phyloP scores from a whole-genome alignment of 441 rosid genomes.

The Aleurites moluccanus region DNA sequence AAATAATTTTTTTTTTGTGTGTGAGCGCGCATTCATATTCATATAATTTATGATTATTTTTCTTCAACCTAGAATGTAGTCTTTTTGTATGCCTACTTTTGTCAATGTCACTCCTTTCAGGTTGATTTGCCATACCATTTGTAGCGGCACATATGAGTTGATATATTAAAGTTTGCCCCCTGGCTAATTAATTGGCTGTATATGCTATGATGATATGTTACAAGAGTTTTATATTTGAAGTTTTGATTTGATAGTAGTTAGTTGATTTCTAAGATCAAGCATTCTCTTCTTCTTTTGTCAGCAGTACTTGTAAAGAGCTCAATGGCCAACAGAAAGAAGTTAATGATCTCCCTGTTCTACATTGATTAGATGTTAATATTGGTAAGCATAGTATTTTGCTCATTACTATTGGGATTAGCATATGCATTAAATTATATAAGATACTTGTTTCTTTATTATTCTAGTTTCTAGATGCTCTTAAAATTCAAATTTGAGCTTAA shows the following conservation, averaged over 20 bases:
- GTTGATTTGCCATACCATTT: background rate
- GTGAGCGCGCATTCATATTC: background rate
- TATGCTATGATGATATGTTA: background rate
- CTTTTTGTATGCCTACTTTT: background rate
- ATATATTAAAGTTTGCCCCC: background rate
- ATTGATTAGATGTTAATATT: conserved; percentile 21
- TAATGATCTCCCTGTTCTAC: background rate
- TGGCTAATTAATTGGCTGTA: background rate
- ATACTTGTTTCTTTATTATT: background rate
- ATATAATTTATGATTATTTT: background rate
- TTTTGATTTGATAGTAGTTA: conserved; percentile 8
- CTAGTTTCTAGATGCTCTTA: background rate
- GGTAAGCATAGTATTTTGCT: conserved; percentile 25
- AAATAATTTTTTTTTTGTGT: too few relatives aligned
- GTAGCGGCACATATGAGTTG: background rate
- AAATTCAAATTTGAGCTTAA: conserved; percentile 1
- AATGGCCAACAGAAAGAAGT: conserved; percentile 15
- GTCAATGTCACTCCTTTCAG: background rate
- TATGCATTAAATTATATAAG: background rate
- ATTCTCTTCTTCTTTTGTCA: conserved; percentile 12
- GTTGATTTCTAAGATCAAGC: conserved; percentile 12
- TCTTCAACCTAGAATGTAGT: background rate
- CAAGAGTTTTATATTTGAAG: background rate
- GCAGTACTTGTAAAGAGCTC: conserved; percentile 19
- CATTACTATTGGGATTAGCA: background rate